Conservation (phyloP, 306 rosid genomes). For the Prunus mira region DNA sequence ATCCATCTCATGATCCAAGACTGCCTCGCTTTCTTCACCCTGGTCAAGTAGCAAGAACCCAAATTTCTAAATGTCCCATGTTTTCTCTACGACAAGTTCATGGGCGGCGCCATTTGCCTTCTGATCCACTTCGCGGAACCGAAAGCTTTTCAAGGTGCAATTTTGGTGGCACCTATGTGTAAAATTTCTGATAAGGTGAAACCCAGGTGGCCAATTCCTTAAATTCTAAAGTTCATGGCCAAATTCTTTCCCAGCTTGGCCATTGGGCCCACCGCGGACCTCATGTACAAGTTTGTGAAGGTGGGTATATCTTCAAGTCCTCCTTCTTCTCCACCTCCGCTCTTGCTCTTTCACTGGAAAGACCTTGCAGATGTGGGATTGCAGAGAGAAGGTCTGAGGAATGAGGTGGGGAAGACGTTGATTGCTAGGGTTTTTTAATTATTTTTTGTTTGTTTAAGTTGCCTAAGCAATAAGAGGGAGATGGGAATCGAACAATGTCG, state of each 20-base stretch:
- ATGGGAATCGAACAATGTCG: not conserved
- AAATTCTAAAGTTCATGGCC: constrained; percentile 51
- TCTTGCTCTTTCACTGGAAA: too few relatives aligned
- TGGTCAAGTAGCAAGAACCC: constrained; percentile 33
- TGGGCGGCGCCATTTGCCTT: constrained; percentile 84
- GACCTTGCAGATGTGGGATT: too few relatives aligned
- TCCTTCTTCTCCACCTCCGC: too few relatives aligned
- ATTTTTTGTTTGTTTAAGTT: not conserved
- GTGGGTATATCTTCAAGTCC: constrained; percentile 23
- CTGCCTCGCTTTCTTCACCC: constrained; percentile 65
- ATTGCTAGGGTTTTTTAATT: too few relatives aligned
- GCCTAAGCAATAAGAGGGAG: not conserved
- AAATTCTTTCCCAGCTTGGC: constrained; percentile 58
- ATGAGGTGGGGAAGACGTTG: too few relatives aligned
- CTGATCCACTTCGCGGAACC: constrained; percentile 57
- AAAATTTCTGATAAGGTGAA: constrained; percentile 60
- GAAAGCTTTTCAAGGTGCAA: constrained; percentile 51
- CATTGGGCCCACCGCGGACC: constrained; percentile 74
- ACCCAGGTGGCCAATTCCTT: constrained; percentile 85
- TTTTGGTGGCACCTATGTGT: constrained; percentile 95
- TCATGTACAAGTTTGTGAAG: constrained; percentile 65
- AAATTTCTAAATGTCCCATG: constrained; percentile 30
- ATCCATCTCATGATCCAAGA: constrained; percentile 63
- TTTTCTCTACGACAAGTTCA: constrained; percentile 75
- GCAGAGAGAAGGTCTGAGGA: too few relatives aligned